Evolutionary conservation across 1,284 basidiomycete genomes (phyloP), one percentile per base, ranked within the genome.

Genomic region (Cutaneotrichosporon cutaneum): DNA sequence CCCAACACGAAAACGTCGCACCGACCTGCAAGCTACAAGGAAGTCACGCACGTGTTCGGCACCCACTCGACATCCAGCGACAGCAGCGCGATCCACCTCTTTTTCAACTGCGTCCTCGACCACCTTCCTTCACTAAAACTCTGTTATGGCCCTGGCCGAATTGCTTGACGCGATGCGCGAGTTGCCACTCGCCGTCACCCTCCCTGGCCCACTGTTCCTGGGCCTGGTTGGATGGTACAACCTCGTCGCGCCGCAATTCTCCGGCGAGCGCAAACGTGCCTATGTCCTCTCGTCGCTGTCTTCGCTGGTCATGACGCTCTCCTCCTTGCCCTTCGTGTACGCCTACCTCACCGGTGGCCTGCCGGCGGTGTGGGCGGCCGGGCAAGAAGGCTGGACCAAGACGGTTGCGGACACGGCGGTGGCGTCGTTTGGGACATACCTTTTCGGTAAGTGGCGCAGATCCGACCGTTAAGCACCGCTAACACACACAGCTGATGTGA

Each of bases 231-330:
- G 62, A 0, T 26, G 72, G 2, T 85, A 83, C 73, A 62, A 73
- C 54, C 0, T 77, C n/a, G 64, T 82, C 24, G 70, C 79, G 0
- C 71, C 76, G 0, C 58, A 47, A 32, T 83, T 81, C 68, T 54
- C 74, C 4, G 77, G 78, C 2, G 56, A 74, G 50, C 84, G 83
- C 66, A 81, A 84, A 66, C 73, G 76, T 21, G 80, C 85, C 51
- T 87, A 86, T 82, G 72, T 87, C 53, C 77, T 87, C 36, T 84
- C 85, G 0, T 73, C 81, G 1, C 62, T 83, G 33, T 80, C 82
- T 6, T 81, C 82, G 47, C 68, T 66, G 3, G 54, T 70, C 35
- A 85, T 86, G 83, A 82, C 82, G 9, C 13, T 81, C 9, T 68
- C 70, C 30, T 82, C 82, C 51, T 56, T 86, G 7, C 85, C 85